Evolutionary conservation across 2,329 filamentous ascomycete genomes (phyloP).

Genomic region (Arthrobotrys entomopaga): DNA sequence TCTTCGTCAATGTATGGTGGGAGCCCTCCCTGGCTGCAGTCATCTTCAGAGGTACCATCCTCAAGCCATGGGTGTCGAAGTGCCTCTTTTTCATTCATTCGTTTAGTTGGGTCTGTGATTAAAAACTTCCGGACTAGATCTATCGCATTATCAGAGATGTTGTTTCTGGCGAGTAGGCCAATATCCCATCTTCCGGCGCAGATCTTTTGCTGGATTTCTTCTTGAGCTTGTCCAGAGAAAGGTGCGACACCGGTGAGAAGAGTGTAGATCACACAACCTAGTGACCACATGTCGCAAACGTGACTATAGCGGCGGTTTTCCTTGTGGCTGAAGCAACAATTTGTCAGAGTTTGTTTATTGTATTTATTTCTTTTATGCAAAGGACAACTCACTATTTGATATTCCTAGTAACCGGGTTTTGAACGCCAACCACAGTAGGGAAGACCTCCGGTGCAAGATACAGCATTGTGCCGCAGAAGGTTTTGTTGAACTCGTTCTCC

Average conservation of each 20-base stretch:
- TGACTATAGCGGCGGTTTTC: slow-evolving; percentile 76
- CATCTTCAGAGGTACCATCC: slow-evolving; percentile 47
- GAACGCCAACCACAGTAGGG: slow-evolving; percentile 65
- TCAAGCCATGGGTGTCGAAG: slow-evolving; percentile 57
- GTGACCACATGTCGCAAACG: slow-evolving; percentile 94
- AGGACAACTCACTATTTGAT: slow-evolving; percentile 52
- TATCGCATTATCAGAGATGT: slow-evolving; percentile 53
- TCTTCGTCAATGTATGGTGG: slow-evolving; percentile 54
- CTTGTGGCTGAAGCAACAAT: slow-evolving; percentile 35
- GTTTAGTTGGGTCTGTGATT: slow-evolving; percentile 57
- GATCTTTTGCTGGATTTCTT: slow-evolving; percentile 58
- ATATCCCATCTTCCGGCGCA: slow-evolving; percentile 55
- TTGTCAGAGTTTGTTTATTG: slow-evolving; percentile 34
- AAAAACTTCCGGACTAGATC: slow-evolving; percentile 58
- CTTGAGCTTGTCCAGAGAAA: slow-evolving; percentile 63
- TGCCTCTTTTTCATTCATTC: slow-evolving; percentile 58
- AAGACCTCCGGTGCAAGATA: slow-evolving; percentile 99
- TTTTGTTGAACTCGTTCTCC: slow-evolving; percentile 90
- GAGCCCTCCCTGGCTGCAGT: slow-evolving; percentile 48
- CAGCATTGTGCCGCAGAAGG: slow-evolving; percentile 93
- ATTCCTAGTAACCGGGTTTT: slow-evolving; percentile 55
- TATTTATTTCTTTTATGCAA: slow-evolving; percentile 64
- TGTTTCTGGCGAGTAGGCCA: slow-evolving; percentile 36
- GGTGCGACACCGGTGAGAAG: slow-evolving; percentile 82
- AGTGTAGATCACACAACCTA: slow-evolving; percentile 91